Conservation (phyloP, 2,329 filamentous ascomycete genomes). For the Botrytis fabae region DNA sequence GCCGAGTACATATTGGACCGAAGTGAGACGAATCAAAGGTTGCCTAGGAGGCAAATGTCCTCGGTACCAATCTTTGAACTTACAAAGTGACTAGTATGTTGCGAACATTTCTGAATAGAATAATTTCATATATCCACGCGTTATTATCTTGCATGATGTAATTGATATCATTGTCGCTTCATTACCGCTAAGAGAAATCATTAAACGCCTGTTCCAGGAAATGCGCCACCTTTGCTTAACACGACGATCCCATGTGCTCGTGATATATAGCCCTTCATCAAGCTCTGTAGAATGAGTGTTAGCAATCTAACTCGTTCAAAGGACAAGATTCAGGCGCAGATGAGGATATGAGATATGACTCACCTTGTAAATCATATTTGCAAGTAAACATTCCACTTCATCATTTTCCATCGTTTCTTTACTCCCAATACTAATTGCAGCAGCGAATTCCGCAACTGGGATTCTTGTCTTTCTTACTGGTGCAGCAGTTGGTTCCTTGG, state of each 20-base stretch:
- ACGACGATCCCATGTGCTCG: conserved; percentile 88
- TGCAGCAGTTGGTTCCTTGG: conserved; percentile 65
- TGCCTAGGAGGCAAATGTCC: not conserved
- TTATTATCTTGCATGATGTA: not conserved
- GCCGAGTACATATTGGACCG: not conserved
- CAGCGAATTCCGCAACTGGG: conserved; percentile 78
- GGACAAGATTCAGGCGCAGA: not conserved
- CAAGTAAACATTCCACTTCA: conserved; percentile 91
- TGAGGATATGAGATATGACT: conserved; percentile 33
- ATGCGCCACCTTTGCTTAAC: conserved; percentile 87
- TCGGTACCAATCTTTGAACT: not conserved
- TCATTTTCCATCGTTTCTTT: conserved; percentile 73
- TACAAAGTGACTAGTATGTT: not conserved
- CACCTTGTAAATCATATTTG: conserved; percentile 99
- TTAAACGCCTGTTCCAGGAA: conserved; percentile 81
- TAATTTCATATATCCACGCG: not conserved
- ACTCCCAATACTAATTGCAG: conserved; percentile 75
- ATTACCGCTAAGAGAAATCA: not conserved
- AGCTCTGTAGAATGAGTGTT: conserved; percentile 32
- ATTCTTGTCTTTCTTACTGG: conserved; percentile 73
- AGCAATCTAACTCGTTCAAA: not conserved
- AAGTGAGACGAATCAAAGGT: not conserved
- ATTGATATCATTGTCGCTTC: not conserved
- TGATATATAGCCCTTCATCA: conserved; percentile 97
- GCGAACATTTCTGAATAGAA: not conserved